phyloP scores from a whole-genome alignment of 495 filamentous ascomycete genomes.

The Collariella sp. region DNA sequence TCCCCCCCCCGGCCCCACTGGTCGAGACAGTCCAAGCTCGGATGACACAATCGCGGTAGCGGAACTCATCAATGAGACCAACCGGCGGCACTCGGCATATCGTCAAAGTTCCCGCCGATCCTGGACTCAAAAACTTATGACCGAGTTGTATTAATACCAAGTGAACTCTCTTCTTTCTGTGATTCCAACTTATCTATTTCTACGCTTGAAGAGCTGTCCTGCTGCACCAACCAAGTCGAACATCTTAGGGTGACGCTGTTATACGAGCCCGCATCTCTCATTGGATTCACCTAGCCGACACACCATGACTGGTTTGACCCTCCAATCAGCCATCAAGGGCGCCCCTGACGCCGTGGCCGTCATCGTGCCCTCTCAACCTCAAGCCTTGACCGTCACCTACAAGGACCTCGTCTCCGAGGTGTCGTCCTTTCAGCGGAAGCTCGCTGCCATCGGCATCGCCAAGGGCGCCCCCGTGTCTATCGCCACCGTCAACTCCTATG shows the following conservation, averaged over 20 bases:
- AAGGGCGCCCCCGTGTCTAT: slow-evolving; percentile 62
- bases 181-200: not conserved
- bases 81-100: not conserved
- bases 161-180: not conserved
- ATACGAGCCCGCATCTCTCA: not conserved
- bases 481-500: slow-evolving; percentile 67
- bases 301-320: slow-evolving; percentile 27
- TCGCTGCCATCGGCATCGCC: slow-evolving; percentile 60
- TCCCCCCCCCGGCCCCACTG: slow-evolving; percentile 5
- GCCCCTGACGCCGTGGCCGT: slow-evolving; percentile 43
- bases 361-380: slow-evolving; percentile 55
- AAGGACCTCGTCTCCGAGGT: slow-evolving; percentile 52
- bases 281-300: not conserved
- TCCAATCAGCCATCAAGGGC: slow-evolving; percentile 39
- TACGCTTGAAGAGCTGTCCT: not conserved
- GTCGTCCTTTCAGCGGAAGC: slow-evolving; percentile 57
- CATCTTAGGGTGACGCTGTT: slow-evolving; percentile 1
- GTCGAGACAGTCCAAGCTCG: slow-evolving; percentile 1
- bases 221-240: not conserved
- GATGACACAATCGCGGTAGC: slow-evolving; percentile 16
- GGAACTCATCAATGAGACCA: not conserved
- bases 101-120: not conserved
- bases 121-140: not conserved
- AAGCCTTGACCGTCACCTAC: slow-evolving; percentile 55
- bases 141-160: not conserved